A percentile compares a stretch with the other conserved stretches of the same genome.
Conservation (phyloP, 1,139 yeast genomes). For the Suhomyces guaymorum region DNA sequence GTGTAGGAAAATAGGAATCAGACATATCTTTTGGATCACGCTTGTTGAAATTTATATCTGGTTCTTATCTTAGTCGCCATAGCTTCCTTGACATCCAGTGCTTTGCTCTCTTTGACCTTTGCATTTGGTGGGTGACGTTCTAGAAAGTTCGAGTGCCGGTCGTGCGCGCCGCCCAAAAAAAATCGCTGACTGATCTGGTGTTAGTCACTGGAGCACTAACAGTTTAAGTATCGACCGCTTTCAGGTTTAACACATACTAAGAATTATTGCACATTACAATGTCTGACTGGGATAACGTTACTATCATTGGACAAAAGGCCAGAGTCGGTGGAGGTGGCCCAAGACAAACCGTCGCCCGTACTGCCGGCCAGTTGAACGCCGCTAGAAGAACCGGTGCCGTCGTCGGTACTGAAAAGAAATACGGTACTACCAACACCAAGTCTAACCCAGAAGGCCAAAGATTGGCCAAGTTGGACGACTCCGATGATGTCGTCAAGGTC, state of each 20-base stretch:
- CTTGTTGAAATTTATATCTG: no score
- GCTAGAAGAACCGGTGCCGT: slow-evolving; percentile 92
- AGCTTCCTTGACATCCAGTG: no score
- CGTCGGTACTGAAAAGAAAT: slow-evolving; percentile 90
- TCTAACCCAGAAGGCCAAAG: slow-evolving; percentile 91
- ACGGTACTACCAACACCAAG: slow-evolving; percentile 64
- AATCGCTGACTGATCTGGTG: slow-evolving; percentile 1
- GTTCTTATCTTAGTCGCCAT: no score
- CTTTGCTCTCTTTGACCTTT: no score
- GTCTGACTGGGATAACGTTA: slow-evolving; percentile 88
- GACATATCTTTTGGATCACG: no score
- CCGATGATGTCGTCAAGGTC: slow-evolving; percentile 91
- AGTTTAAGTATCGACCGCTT: not conserved
- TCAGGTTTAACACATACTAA: no score
- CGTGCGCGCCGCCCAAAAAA: slow-evolving; percentile 2
- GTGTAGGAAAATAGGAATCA: no score
- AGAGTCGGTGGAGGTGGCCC: slow-evolving; percentile 90
- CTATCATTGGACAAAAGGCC: slow-evolving; percentile 85
- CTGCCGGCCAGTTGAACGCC: slow-evolving; percentile 78
- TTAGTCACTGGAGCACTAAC: not conserved
- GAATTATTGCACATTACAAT: slow-evolving; percentile 25
- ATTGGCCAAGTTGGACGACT: slow-evolving; percentile 87
- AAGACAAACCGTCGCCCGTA: slow-evolving; percentile 78
- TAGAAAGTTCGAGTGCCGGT: slow-evolving; percentile 4
- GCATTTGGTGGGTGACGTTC: no score